Evolutionary conservation across 75 land plant species (phyloP).

Genomic region (Cryptomeria japonica): DNA sequence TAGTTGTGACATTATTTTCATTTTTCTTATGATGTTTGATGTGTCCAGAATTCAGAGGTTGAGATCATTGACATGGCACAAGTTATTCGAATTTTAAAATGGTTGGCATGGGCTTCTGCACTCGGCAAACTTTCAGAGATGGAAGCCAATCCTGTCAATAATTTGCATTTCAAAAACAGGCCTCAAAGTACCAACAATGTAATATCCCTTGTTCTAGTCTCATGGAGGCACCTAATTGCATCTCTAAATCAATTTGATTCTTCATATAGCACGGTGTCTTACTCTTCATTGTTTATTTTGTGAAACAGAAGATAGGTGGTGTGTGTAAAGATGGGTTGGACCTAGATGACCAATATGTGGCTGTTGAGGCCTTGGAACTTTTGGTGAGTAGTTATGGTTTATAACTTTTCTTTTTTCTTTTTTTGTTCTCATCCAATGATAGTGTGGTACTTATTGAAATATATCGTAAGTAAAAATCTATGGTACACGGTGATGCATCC

Average conservation of each 20-base stretch:
- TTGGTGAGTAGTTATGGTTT: slow-evolving; percentile 20
- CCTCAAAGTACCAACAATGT: slow-evolving; percentile 13
- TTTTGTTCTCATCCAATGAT: not conserved
- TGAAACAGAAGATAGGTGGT: slow-evolving; percentile 7
- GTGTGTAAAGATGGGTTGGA: slow-evolving; percentile 13
- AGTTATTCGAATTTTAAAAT: slow-evolving; percentile 20
- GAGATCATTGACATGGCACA: slow-evolving; percentile 23
- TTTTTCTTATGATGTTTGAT: not conserved
- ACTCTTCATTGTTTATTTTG: not conserved
- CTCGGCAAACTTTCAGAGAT: slow-evolving; percentile 23
- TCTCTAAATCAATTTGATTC: not conserved
- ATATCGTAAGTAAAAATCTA: too few species aligned
- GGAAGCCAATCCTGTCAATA: not conserved
- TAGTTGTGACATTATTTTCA: not conserved
- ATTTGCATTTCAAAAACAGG: not conserved
- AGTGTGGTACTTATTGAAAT: not conserved
- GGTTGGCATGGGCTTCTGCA: slow-evolving; percentile 34
- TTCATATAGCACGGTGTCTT: not conserved
- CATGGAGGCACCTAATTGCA: not conserved
- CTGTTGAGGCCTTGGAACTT: slow-evolving; percentile 37
- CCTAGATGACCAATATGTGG: slow-evolving; percentile 27
- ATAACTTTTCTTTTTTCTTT: not conserved
- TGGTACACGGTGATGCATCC: too few species aligned
- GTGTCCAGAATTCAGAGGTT: slow-evolving; percentile 7
- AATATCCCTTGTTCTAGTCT: not conserved